phyloP scores from a whole-genome alignment of 129 eudicot species.

The Logfia minima region DNA sequence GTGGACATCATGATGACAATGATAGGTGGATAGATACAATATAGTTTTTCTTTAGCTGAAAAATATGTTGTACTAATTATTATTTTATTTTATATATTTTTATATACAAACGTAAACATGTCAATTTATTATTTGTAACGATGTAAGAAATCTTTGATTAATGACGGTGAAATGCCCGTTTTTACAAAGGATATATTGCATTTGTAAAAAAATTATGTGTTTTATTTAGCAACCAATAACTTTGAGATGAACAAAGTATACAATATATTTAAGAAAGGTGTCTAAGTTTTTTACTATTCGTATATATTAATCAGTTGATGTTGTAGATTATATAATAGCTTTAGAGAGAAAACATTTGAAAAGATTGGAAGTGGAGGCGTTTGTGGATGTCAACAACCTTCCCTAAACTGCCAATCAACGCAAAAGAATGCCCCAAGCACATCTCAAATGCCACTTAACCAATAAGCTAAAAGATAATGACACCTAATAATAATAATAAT shows the following conservation, averaged over 20 bases:
- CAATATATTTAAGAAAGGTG: no score
- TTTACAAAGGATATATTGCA: neutral
- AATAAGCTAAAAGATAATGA: constrained; percentile 18
- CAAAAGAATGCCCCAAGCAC: constrained; percentile 23
- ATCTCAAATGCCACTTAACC: constrained; percentile 34
- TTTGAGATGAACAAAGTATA: no score
- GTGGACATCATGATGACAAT: constrained; percentile 36
- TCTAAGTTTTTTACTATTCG: no score
- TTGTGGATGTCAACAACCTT: constrained; percentile 37
- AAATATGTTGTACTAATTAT: neutral
- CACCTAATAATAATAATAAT: constrained; percentile 15
- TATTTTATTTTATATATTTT: neutral
- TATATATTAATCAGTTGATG: no score
- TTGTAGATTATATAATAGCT: no score
- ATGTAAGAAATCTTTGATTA: no score
- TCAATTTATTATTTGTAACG: no score
- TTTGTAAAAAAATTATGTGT: no score
- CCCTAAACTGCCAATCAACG: constrained; percentile 13
- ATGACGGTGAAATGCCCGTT: neutral
- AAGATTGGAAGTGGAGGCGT: constrained; percentile 16
- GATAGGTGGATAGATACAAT: constrained; percentile 25
- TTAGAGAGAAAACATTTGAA: neutral
- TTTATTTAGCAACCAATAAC: no score
- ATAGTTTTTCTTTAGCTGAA: constrained; percentile 7
- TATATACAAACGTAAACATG: neutral